A percentile compares a stretch with the other conserved stretches of the same genome.
Conservation (phyloP, 148 eudicot species). For the Cornus florida region DNA sequence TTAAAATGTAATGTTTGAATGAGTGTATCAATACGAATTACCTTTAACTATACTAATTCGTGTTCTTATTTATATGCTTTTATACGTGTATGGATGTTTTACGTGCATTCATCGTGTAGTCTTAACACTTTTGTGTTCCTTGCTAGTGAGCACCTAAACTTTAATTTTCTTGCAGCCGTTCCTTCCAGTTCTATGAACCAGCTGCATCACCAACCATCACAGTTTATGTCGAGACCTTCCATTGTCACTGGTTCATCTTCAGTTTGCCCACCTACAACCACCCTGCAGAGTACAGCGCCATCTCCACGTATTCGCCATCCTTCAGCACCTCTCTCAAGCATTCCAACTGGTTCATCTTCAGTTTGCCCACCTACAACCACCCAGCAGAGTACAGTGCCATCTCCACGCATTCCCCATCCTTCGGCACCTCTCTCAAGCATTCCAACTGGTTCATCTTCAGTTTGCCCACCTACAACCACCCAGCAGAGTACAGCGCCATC, state of each 20-base stretch:
- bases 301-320: conserved; percentile 13
- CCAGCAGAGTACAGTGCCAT: conserved; percentile 24
- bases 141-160: not conserved
- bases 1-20: not conserved
- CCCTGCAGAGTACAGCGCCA: conserved; percentile 23
- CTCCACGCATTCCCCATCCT: conserved; percentile 11
- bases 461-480: conserved; percentile 18
- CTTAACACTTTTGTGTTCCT: not conserved
- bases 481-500: conserved; percentile 25
- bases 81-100: not conserved
- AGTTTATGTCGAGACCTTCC: conserved; percentile 23
- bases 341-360: conserved; percentile 22
- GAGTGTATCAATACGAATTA: not conserved
- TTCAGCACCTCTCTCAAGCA: conserved; percentile 4
- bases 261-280: conserved; percentile 18
- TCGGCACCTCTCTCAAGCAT: conserved; percentile 8
- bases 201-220: conserved; percentile 22
- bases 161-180: conserved; percentile 32
- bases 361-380: conserved; percentile 17
- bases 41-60: too few species aligned
- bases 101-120: not conserved
- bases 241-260: conserved; percentile 21
- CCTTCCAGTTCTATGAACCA: conserved; percentile 39
- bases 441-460: conserved; percentile 22
- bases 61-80: not conserved